Percentiles rank a stretch among this genome's conserved stretches.
Evolutionary conservation across 2,329 filamentous ascomycete genomes (phyloP).

Genomic region (Dryadomyces quercus-mongolicae): DNA sequence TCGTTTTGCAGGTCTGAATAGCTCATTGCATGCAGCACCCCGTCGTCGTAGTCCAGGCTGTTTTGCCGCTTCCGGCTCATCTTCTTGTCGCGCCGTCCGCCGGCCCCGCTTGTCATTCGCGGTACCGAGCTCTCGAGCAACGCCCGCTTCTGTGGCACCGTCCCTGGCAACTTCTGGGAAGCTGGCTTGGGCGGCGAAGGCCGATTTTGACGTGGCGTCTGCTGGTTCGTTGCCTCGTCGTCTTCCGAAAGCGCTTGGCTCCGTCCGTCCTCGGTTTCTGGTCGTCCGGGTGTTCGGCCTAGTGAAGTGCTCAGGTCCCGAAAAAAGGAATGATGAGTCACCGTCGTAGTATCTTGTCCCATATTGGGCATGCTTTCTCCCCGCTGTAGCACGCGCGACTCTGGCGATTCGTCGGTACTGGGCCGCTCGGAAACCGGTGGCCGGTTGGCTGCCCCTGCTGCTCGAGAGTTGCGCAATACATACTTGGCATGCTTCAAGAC

Average conservation of each 20-base stretch:
- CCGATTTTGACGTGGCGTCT: slow-evolving; percentile 12
- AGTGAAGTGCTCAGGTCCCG: slow-evolving; percentile 14
- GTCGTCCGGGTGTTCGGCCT: slow-evolving; percentile 1
- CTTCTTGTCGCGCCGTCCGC: slow-evolving; percentile 7
- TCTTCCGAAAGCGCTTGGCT: slow-evolving; percentile 16
- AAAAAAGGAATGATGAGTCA: slow-evolving; percentile 17
- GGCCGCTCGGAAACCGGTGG: slow-evolving; percentile 11
- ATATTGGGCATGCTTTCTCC: slow-evolving; percentile 6
- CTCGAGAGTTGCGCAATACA: slow-evolving; percentile 25
- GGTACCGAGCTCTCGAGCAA: slow-evolving; percentile 13
- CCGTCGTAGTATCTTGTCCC: slow-evolving; percentile 14
- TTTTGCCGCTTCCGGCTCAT: slow-evolving; percentile 27
- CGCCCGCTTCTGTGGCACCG: slow-evolving; percentile 14
- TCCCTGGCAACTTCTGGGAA: slow-evolving; percentile 4
- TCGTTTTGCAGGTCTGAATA: slow-evolving; percentile 37
- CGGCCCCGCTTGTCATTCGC: slow-evolving; percentile 4
- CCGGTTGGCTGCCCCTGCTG: slow-evolving; percentile 10
- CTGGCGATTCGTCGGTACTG: slow-evolving; percentile 10
- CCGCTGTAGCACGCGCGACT: slow-evolving; percentile 2
- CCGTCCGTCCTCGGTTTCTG: slow-evolving; percentile 16
- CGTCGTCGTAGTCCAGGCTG: slow-evolving; percentile 45
- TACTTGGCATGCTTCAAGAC: slow-evolving; percentile 21
- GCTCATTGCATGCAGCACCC: slow-evolving; percentile 38
- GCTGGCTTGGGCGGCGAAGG: slow-evolving; percentile 1
- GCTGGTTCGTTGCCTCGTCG: slow-evolving; percentile 16